Base-by-base conservation (phyloP, 225 moss, liverwort and hornwort species). In the Antitrichia curtipendula region DNA sequence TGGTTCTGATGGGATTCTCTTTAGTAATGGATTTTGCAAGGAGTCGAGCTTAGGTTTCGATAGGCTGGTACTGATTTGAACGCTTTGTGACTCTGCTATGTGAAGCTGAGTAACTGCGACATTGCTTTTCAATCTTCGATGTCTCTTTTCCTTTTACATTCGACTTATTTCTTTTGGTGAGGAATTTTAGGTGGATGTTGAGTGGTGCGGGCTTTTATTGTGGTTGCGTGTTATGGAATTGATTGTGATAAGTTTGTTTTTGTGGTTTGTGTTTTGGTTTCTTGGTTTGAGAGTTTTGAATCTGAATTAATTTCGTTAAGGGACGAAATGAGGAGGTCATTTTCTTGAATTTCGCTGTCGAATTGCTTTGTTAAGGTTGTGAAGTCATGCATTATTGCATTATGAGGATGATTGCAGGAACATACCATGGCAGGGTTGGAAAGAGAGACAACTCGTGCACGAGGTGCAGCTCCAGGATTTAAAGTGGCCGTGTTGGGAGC, bases 401-500 rank as follows among this genome's bases (percentile, higher is more conserved):
- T 50, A 38, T 58, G 63, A 52, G 54, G 77, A 47, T 88, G 81
- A 53, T 87, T 87, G 82, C 96, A 96, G 96, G 94, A 90, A 57
- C 86, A 89, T 57, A 81, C 68, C 52, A 93, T 91, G 89, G 88
- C 80, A 24, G 87, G 92, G 21, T 80, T 99, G 78, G 92, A 88
- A 87, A 95, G 95, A 84, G 97, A 96, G 85, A 47, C 90, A 56
- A 94, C 97, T 73, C 94, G 99, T 58, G 95, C 92, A 83, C 94
- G 90, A 49, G 99, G 99, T 83, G 97, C 96, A 88, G 93, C 89
- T 86, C 96, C 97, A 29, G 99, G 99, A 54, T 99, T 95, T 70
- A 99, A 93, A 87, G 99, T 99, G 62, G 99, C 99, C 20, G 93
- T 99, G 57, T 85, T 99, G 45, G 99, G 99, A 86, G 99, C 99